These are phyloP conservation scores for Chalaropsis thielavioides DNA, from an alignment of 2,329 filamentous ascomycete genomes.

Conservation along the genomic window DNA sequence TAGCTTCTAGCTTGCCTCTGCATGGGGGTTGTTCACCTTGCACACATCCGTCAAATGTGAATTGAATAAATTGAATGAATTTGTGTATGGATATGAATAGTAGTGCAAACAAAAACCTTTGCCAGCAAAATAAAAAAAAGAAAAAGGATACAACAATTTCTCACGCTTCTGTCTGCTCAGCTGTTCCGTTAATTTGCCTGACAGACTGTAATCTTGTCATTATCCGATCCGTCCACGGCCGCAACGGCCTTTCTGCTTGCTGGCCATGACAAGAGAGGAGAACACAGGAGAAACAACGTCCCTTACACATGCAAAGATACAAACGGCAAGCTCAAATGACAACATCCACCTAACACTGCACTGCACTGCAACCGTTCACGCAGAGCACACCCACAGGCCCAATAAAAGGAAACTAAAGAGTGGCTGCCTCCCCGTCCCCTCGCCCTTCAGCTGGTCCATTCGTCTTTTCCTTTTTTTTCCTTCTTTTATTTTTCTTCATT, in stretches of 20 bases:
- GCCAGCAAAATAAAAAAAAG: neutral
- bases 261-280: no score
- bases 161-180: neutral
- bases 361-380: neutral
- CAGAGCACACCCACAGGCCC: neutral
- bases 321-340: no score
- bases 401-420: constrained; percentile 12
- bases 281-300: no score
- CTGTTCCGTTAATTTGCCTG: neutral
- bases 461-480: constrained; percentile 8
- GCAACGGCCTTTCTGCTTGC: neutral
- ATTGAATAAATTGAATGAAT: no score
- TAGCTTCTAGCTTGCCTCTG: no score
- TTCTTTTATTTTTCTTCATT: neutral
- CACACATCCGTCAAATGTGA: no score
- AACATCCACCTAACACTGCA: no score
- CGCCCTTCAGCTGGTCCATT: neutral
- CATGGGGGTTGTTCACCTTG: no score
- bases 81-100: no score
- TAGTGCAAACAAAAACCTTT: no score
- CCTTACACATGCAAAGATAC: no score
- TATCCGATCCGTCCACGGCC: neutral
- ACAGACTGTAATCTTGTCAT: neutral
- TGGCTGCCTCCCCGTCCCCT: constrained; percentile 13
- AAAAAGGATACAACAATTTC: neutral